These are phyloP conservation scores for Dicorynia guianensis DNA, from an alignment of 306 rosid genomes.

Conservation along the genomic window DNA sequence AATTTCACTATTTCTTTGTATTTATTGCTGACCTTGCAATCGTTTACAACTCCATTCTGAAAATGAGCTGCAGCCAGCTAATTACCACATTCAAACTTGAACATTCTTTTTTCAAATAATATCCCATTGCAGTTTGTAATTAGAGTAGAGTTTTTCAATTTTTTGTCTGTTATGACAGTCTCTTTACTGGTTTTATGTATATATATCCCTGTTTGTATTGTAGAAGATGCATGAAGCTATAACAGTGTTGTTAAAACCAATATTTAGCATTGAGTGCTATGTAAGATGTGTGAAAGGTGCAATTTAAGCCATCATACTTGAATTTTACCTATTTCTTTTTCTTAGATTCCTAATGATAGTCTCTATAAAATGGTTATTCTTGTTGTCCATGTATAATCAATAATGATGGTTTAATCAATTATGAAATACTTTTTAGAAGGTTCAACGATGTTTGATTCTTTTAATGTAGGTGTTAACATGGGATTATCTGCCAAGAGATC, in stretches of 20 bases:
- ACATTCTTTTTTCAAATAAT: background rate
- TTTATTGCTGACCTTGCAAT: background rate
- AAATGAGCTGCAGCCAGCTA: background rate
- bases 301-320: background rate
- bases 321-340: background rate
- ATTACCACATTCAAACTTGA: too few relatives aligned
- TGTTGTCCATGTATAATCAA: too few relatives aligned
- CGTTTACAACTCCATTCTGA: background rate
- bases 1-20: background rate
- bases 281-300: background rate
- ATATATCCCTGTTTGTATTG: background rate
- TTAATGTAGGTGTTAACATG: conserved; percentile 43
- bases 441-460: background rate
- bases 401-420: background rate
- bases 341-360: background rate
- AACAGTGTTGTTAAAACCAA: background rate
- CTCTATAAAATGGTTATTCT: background rate
- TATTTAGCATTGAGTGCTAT: background rate
- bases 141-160: background rate
- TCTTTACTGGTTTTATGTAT: background rate
- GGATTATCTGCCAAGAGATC: conserved; percentile 52
- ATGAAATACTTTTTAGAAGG: background rate
- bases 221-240: background rate
- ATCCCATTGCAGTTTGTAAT: background rate
- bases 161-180: background rate